Conservation (phyloP, 2,329 filamentous ascomycete species). For the Penicillium sp. region DNA sequence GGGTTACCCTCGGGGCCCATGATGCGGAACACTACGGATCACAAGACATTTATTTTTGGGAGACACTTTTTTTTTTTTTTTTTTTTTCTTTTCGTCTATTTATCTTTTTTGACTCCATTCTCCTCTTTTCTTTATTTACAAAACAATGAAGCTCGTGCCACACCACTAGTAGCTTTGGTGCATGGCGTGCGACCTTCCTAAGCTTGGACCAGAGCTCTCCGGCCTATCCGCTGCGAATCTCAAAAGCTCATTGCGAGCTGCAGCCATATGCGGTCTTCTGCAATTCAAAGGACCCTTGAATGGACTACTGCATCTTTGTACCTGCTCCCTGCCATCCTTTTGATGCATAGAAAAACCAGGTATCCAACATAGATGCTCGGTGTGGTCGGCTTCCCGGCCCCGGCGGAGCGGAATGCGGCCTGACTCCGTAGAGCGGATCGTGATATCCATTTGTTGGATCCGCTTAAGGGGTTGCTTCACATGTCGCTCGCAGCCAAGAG, state of each 20-base stretch:
- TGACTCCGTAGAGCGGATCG: not conserved
- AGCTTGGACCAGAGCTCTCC: constrained; percentile 1
- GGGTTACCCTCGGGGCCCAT: not conserved
- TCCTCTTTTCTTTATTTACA: not conserved
- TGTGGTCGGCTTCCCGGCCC: constrained; percentile 3
- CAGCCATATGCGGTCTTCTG: not conserved
- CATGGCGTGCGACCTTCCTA: constrained; percentile 1
- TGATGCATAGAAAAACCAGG: not conserved
- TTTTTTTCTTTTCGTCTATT: not conserved
- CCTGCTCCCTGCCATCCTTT: not conserved
- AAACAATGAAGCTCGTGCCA: constrained; percentile 4
- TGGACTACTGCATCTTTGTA: not conserved
- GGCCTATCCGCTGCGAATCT: not conserved
- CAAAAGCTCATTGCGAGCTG: not conserved
- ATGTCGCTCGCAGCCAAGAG: too few relatives aligned
- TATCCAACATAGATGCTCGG: not conserved
- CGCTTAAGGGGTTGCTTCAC: not conserved
- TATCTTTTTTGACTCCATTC: too few relatives aligned
- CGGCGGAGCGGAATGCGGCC: not conserved
- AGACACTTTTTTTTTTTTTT: not conserved
- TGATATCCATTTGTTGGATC: not conserved
- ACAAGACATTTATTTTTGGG: not conserved
- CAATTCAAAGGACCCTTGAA: not conserved
- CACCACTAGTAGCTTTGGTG: constrained; percentile 4
- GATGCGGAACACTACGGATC: constrained; percentile 3